Conservation (phyloP, 2,329 filamentous ascomycete genomes). For the Orbilia ellipsospora region DNA sequence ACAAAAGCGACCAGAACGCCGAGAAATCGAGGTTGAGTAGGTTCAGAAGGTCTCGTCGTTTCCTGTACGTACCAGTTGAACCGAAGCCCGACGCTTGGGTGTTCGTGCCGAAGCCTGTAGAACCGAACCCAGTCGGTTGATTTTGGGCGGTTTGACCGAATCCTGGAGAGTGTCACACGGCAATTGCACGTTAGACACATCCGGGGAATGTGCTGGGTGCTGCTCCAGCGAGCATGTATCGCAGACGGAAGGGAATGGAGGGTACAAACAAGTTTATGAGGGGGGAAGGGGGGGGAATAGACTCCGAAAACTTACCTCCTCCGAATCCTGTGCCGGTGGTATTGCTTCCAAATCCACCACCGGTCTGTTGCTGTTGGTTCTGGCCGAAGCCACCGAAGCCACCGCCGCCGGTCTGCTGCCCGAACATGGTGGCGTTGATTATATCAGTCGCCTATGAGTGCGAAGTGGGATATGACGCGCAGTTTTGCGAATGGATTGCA, state of each 20-base stretch:
- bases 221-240: slow-evolving; percentile 30
- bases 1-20: slow-evolving; percentile 36
- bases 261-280: slow-evolving; percentile 1
- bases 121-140: slow-evolving; percentile 54
- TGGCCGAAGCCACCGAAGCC: slow-evolving; percentile 55
- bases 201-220: slow-evolving; percentile 49
- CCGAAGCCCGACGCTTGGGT: slow-evolving; percentile 47
- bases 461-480: slow-evolving; percentile 36
- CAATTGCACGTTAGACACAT: slow-evolving; percentile 54
- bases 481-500: slow-evolving; percentile 8
- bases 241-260: slow-evolving; percentile 8
- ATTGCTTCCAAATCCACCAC: slow-evolving; percentile 54
- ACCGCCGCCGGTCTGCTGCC: slow-evolving; percentile 54
- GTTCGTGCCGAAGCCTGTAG: slow-evolving; percentile 53
- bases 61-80: slow-evolving; percentile 56
- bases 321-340: slow-evolving; percentile 56
- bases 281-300: slow-evolving; percentile 6
- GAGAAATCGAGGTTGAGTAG: slow-evolving; percentile 42
- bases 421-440: slow-evolving; percentile 57
- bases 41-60: slow-evolving; percentile 51
- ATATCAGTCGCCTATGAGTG: slow-evolving; percentile 19
- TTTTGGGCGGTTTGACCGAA: slow-evolving; percentile 55
- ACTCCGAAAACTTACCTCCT: slow-evolving; percentile 53
- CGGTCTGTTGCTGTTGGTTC: slow-evolving; percentile 47
- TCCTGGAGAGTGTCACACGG: slow-evolving; percentile 43